Evolutionary conservation across 116 monocot species (phyloP).

Genomic region (Phalaenopsis hybrid): DNA sequence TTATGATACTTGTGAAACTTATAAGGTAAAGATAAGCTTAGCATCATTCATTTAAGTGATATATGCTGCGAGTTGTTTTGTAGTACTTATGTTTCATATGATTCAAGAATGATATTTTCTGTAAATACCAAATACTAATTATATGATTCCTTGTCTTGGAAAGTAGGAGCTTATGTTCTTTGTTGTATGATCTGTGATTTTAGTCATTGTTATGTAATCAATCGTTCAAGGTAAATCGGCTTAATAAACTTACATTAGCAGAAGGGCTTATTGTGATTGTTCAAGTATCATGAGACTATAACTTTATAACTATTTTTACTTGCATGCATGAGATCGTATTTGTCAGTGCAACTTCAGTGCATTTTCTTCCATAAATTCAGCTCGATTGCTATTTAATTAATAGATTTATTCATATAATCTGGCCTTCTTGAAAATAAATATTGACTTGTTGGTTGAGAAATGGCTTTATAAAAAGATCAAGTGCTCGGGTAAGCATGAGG

Average conservation of each 20-base stretch:
- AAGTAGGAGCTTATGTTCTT: background rate
- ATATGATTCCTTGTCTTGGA: background rate
- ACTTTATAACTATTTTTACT: background rate
- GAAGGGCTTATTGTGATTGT: background rate
- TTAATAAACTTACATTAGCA: background rate
- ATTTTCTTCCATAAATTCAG: background rate
- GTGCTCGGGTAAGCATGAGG: too few relatives aligned
- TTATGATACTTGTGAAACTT: slow-evolving; percentile 75
- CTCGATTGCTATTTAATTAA: background rate
- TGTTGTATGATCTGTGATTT: background rate
- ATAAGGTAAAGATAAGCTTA: slow-evolving; percentile 51
- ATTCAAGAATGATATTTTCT: background rate
- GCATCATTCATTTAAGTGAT: background rate
- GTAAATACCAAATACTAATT: background rate
- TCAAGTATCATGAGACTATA: background rate
- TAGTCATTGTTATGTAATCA: background rate
- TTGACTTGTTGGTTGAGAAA: too few relatives aligned
- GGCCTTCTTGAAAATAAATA: too few relatives aligned
- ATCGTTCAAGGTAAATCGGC: background rate
- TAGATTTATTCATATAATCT: too few relatives aligned
- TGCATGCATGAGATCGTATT: background rate
- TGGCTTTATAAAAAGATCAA: too few relatives aligned
- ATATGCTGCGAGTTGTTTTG: background rate
- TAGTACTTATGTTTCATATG: background rate
- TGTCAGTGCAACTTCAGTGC: background rate